These are phyloP conservation scores for Saturnispora serradocipensis DNA, from an alignment of 805 yeast genomes.

Conservation along the genomic window DNA sequence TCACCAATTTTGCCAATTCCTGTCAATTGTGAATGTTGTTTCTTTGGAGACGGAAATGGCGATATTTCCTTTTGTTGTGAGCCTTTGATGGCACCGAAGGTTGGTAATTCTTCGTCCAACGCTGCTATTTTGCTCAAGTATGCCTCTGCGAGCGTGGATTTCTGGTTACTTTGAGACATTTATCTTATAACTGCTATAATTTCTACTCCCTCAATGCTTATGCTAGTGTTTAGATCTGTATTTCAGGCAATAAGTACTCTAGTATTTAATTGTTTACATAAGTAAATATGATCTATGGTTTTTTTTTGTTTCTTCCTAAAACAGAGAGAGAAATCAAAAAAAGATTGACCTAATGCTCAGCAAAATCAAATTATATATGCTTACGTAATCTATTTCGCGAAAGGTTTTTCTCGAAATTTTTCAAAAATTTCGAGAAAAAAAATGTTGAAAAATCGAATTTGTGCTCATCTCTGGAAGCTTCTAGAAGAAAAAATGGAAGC, in stretches of 20 bases:
- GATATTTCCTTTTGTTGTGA: neutral
- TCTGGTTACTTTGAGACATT: neutral
- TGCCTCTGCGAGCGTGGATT: slow-evolving; percentile 3
- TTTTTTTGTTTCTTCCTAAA: neutral
- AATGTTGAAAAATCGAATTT: too few species aligned
- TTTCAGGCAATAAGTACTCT: neutral
- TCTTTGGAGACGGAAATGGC: slow-evolving; percentile 9
- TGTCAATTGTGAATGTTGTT: neutral
- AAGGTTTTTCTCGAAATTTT: neutral
- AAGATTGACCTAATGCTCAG: neutral
- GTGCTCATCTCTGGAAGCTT: slow-evolving; percentile 3
- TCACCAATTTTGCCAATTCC: neutral
- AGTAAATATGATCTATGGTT: neutral
- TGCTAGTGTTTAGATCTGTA: neutral
- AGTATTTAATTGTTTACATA: neutral
- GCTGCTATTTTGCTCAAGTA: slow-evolving; percentile 7
- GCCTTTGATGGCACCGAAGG: neutral
- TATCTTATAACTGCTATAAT: neutral
- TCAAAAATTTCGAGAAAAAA: neutral
- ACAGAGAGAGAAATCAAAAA: neutral
- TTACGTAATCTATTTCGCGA: neutral
- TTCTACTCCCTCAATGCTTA: neutral
- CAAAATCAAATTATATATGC: neutral
- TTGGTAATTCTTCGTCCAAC: slow-evolving; percentile 6
- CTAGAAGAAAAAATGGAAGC: slow-evolving; percentile 1